Base-by-base conservation (phyloP, 2,329 filamentous ascomycete species). In the Colletotrichum zoysiae region DNA sequence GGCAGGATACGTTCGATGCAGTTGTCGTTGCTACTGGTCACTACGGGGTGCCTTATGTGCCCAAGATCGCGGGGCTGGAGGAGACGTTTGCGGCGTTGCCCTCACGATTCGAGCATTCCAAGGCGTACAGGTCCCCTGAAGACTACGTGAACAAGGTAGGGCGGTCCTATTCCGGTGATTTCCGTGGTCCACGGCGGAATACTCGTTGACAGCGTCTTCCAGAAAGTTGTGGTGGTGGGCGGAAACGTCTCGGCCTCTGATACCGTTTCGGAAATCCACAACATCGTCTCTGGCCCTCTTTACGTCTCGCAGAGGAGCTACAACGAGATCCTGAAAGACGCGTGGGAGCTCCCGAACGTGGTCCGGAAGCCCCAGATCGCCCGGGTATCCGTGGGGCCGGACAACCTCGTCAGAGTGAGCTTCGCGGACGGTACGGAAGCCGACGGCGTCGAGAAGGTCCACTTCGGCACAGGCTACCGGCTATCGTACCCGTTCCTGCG, bases 401-500 rank as follows among this genome's bases (percentile, higher is more conserved):
- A 75, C 4, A 81, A 82, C 7, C 75, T 87, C 0, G 69, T 81
- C 3, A 76, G 77, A 12, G 66, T 74, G 58, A 74, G 75, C 2
- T 89, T 90, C 63, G 81, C 83, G 55, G 87, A 90, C 65, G 87
- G 87, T 0, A 83, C 83, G 0, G 80, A 76, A 0, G 78, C 87
- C 0, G 76, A 83, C 1, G 81, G 85, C 9, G 84, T 90, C 18
- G 88, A 91, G 73, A 78, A 86, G 66, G 82, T 91, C 38, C 85
- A 91, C 56, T 89, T 90, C 70, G 88, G 86, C 7, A 91, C 89
- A 0, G 89, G 89, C 0, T 90, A 89, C 75, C 84, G 84, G 0
- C 90, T 88, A 83, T 87, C 86, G 1, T 77, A 90, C 0, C 88
- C 87, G 0, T 90, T 87, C 75, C 75, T 89, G 4, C 77, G 78